A percentile compares a stretch with the other conserved stretches of the same genome.
phyloP scores from a whole-genome alignment of 176 grass and related monocot species.

The Oryza rufipogon region DNA sequence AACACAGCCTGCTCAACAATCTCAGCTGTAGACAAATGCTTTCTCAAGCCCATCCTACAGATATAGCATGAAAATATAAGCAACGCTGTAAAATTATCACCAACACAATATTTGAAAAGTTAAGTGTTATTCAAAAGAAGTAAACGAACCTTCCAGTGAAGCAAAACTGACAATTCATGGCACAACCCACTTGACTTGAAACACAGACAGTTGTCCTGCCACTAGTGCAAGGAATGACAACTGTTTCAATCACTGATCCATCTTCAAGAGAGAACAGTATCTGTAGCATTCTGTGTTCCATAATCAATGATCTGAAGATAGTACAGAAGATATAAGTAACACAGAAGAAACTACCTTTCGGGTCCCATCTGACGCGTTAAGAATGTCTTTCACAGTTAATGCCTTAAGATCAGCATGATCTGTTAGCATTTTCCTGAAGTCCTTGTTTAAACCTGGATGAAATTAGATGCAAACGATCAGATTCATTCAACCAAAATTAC shows the following conservation, averaged over 20 bases:
- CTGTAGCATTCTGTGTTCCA: constrained; percentile 78
- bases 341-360: constrained; percentile 67
- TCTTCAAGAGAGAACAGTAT: constrained; percentile 92
- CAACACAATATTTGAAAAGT: not conserved
- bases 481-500: constrained; percentile 18
- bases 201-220: constrained; percentile 91
- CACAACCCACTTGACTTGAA: constrained; percentile 96
- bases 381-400: constrained; percentile 77
- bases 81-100: not conserved
- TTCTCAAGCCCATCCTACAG: constrained; percentile 92
- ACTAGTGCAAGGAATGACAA: constrained; percentile 79
- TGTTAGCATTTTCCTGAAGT: constrained; percentile 82
- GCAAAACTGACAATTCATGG: constrained; percentile 99
- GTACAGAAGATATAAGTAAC: constrained; percentile 22
- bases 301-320: constrained; percentile 60
- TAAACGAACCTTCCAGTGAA: constrained; percentile 81
- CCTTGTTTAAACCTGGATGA: constrained; percentile 86
- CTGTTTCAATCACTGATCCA: constrained; percentile 83
- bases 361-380: constrained; percentile 81
- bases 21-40: constrained; percentile 88
- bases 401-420: constrained; percentile 75
- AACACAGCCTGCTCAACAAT: constrained; percentile 98
- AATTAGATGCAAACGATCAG: not conserved
- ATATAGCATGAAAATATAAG: constrained; percentile 14
- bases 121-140: not conserved